Evolutionary conservation across 73 alveolate genomes (phyloP).

Genomic region (Paraurostyla sp.): DNA sequence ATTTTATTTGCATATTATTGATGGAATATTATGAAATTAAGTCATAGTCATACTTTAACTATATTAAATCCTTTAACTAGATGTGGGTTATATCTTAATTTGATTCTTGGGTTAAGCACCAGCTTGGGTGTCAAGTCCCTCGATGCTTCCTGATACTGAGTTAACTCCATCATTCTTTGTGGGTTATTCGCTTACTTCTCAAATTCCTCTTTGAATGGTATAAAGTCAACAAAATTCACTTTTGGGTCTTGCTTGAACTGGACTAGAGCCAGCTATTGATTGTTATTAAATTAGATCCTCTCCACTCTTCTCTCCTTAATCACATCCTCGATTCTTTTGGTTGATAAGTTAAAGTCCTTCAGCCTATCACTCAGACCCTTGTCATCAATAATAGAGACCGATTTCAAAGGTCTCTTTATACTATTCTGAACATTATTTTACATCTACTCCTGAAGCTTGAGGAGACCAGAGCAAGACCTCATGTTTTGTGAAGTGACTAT

Average conservation of each 20-base stretch:
- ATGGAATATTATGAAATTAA: no score
- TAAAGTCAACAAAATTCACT: background rate
- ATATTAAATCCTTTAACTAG: no score
- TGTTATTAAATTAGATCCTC: no score
- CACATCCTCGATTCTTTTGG: background rate
- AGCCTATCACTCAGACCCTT: background rate
- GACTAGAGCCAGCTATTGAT: background rate
- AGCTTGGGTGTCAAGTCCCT: background rate
- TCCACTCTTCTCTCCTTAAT: background rate
- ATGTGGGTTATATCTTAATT: background rate
- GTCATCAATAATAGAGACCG: background rate
- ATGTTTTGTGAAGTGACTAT: background rate
- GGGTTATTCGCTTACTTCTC: background rate
- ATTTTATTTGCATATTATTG: no score
- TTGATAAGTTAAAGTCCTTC: background rate
- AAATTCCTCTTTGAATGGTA: background rate
- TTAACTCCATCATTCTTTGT: background rate
- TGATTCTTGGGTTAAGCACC: background rate
- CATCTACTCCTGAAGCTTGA: background rate
- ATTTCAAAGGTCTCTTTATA: background rate
- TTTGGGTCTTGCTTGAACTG: background rate
- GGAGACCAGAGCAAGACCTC: background rate
- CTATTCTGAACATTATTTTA: background rate
- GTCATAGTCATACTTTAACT: no score
- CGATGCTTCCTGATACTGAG: background rate